Conservation (phyloP, 768 basidiomycete genomes). For the Agrocybe chaxingu region DNA sequence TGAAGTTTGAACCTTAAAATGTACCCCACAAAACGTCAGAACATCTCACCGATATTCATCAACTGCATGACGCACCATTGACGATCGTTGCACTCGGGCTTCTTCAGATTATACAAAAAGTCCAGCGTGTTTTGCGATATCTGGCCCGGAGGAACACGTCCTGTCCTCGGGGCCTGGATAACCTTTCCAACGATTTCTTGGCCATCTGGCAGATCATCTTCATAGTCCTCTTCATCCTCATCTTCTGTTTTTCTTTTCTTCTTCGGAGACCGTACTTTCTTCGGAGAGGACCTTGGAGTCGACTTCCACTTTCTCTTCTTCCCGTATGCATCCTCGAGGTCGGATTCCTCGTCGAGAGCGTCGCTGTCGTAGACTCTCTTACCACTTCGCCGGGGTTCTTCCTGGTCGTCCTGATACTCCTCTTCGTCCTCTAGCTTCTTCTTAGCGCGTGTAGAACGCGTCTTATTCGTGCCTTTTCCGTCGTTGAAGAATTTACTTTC, state of each 20-base stretch:
- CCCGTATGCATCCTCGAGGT: slow-evolving; percentile 17
- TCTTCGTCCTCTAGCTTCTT: too few relatives aligned
- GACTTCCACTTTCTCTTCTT: slow-evolving; percentile 21
- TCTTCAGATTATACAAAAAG: slow-evolving; percentile 67
- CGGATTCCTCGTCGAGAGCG: slow-evolving; percentile 39
- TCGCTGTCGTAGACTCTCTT: slow-evolving; percentile 37
- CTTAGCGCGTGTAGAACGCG: too few relatives aligned
- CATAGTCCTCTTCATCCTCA: slow-evolving; percentile 18
- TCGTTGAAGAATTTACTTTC: too few relatives aligned
- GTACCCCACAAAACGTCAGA: too few relatives aligned
- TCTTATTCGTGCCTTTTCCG: too few relatives aligned
- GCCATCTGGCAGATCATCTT: slow-evolving; percentile 47
- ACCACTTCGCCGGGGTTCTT: neutral
- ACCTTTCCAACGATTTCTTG: slow-evolving; percentile 73
- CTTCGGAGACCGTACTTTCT: slow-evolving; percentile 17
- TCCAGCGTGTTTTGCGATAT: slow-evolving; percentile 84
- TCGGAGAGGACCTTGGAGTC: neutral
- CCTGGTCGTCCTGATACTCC: too few relatives aligned
- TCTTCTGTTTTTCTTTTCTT: slow-evolving; percentile 27
- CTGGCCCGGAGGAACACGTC: slow-evolving; percentile 79
- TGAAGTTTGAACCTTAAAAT: slow-evolving; percentile 74
- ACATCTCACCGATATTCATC: neutral
- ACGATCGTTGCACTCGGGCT: slow-evolving; percentile 80
- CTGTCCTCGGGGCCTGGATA: slow-evolving; percentile 78
- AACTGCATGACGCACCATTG: slow-evolving; percentile 52